These are phyloP conservation scores for Murraya koenigii DNA, from an alignment of 345 rosid genomes.

Conservation along the genomic window DNA sequence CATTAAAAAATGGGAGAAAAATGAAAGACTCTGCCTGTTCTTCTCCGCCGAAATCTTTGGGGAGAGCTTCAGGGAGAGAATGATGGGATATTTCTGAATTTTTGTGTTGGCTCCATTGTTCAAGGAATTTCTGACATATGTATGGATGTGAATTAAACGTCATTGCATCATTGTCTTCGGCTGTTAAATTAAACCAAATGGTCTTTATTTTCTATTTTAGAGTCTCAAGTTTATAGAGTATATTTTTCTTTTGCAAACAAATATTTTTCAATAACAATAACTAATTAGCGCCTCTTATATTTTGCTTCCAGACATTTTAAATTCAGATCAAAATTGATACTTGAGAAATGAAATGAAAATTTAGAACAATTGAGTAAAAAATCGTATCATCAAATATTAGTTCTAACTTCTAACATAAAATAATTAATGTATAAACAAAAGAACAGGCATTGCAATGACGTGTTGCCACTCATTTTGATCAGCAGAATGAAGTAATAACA, in stretches of 20 bases:
- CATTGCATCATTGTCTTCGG: not conserved
- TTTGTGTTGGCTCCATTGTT: conserved; percentile 20
- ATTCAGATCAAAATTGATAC: no score
- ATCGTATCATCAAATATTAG: not conserved
- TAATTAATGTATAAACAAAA: not conserved
- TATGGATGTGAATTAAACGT: conserved; percentile 27
- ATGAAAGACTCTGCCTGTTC: conserved; percentile 9
- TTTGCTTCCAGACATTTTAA: no score
- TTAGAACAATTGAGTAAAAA: no score
- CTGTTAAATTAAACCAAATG: conserved; percentile 1
- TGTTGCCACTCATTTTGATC: not conserved
- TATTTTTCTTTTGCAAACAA: no score
- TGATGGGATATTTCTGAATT: not conserved
- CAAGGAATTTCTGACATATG: conserved; percentile 27
- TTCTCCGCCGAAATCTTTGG: not conserved
- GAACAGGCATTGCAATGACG: not conserved
- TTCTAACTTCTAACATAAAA: not conserved
- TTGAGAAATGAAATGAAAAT: no score
- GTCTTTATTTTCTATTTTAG: conserved; percentile 1
- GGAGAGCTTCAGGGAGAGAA: conserved; percentile 3
- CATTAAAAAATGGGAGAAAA: conserved; percentile 18
- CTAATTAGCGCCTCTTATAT: no score
- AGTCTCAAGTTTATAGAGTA: no score
- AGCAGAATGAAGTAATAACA: not conserved
- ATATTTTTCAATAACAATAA: no score